phyloP scores from a whole-genome alignment of 176 grass and related monocot species.

The Carex pumila region DNA sequence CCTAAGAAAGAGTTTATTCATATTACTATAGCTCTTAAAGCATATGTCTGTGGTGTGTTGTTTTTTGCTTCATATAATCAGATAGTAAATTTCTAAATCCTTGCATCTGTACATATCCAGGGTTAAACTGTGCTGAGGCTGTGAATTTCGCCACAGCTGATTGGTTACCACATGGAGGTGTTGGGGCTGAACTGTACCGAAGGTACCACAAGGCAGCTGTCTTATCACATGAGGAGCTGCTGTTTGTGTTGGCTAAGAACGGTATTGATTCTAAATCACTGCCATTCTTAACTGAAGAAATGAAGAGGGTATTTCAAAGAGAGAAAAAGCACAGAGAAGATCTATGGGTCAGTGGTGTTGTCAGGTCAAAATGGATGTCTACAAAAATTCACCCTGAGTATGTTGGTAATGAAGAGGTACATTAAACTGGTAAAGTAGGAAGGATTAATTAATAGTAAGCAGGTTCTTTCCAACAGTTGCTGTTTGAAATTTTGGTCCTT shows the following conservation, averaged over 20 bases:
- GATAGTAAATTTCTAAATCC: not conserved
- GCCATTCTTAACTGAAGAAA: constrained; percentile 59
- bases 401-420: constrained; percentile 88
- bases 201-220: constrained; percentile 71
- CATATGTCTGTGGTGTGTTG: not conserved
- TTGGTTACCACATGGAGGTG: constrained; percentile 85
- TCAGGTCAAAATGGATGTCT: constrained; percentile 51
- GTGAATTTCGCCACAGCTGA: constrained; percentile 95
- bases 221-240: constrained; percentile 84
- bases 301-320: constrained; percentile 56
- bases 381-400: constrained; percentile 49
- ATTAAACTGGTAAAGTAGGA: not conserved
- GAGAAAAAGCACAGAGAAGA: constrained; percentile 71
- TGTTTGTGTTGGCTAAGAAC: constrained; percentile 72
- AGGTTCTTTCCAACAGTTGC: not conserved
- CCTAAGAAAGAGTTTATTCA: not conserved
- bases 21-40: not conserved
- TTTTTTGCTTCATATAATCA: not conserved
- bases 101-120: constrained; percentile 31
- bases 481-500: constrained; percentile 6
- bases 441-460: not conserved
- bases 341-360: constrained; percentile 71
- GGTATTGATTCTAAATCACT: constrained; percentile 46
- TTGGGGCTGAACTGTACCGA: constrained; percentile 77
- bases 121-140: constrained; percentile 91